A percentile compares a stretch with the other conserved stretches of the same genome.
These are phyloP conservation scores for Fusarium sp. DNA, from an alignment of 2,329 filamentous ascomycete genomes.

Conservation along the genomic window DNA sequence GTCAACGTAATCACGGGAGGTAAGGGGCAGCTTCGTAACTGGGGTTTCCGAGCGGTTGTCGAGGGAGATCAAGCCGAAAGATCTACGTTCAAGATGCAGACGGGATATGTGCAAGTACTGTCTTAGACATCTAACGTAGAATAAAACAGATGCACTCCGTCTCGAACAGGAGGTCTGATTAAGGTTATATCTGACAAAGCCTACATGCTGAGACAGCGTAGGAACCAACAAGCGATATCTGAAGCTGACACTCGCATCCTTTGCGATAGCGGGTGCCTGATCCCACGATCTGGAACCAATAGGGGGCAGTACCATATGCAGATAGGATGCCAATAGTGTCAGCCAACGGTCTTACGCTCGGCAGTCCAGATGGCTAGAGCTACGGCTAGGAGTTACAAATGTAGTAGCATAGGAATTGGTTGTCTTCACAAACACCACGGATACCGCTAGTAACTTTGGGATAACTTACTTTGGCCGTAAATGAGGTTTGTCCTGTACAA, in stretches of 20 bases:
- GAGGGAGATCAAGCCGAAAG: too few relatives aligned
- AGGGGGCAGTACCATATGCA: conserved; percentile 1
- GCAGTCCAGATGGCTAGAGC: background rate
- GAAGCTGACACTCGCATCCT: conserved; percentile 3
- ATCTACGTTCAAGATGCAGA: too few relatives aligned
- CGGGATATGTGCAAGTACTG: too few relatives aligned
- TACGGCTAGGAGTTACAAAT: background rate
- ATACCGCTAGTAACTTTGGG: too few relatives aligned
- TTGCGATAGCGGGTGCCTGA: background rate
- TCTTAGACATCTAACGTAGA: background rate
- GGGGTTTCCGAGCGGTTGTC: background rate
- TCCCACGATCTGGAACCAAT: conserved; percentile 11
- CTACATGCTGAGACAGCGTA: background rate
- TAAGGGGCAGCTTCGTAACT: background rate
- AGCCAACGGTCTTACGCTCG: background rate
- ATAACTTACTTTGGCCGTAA: too few relatives aligned
- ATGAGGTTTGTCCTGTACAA: background rate
- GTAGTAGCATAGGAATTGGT: too few relatives aligned
- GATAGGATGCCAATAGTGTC: background rate
- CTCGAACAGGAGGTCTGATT: conserved; percentile 9
- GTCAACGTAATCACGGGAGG: background rate
- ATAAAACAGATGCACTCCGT: background rate
- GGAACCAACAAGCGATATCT: background rate
- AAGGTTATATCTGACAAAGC: conserved; percentile 22
- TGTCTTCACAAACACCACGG: too few relatives aligned